Percentiles rank a stretch among this genome's conserved stretches.
phyloP scores from a whole-genome alignment of 441 rosid species.

The Euphorbia neoarborescens region DNA sequence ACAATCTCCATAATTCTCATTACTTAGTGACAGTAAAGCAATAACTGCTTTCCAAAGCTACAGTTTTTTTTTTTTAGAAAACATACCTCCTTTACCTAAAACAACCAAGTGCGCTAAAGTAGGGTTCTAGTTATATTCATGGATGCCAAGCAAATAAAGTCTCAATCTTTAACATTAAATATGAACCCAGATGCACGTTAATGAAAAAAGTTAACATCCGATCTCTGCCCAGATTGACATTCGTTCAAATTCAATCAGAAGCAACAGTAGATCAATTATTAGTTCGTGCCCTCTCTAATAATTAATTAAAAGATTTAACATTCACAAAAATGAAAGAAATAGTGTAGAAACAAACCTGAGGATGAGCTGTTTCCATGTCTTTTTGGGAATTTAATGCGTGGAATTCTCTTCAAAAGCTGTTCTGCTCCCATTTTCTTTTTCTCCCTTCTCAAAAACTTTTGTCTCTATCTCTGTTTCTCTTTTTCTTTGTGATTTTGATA shows the following conservation, averaged over 20 bases:
- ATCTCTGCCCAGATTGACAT: neutral
- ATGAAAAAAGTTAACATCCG: neutral
- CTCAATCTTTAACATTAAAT: neutral
- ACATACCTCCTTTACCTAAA: too few relatives aligned
- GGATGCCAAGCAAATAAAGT: neutral
- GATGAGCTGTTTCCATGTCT: conserved; percentile 34
- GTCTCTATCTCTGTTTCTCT: neutral
- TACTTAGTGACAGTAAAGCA: too few relatives aligned
- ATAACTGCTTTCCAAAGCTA: too few relatives aligned
- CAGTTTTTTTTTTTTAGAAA: too few relatives aligned
- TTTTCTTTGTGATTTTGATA: too few relatives aligned
- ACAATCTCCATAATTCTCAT: too few relatives aligned
- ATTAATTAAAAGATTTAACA: neutral
- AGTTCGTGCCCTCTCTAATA: neutral
- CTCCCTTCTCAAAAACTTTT: conserved; percentile 10
- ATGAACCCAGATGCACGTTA: neutral
- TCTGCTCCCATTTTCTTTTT: conserved; percentile 24
- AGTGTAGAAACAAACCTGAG: conserved; percentile 12
- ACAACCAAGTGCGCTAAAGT: too few relatives aligned
- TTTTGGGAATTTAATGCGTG: conserved; percentile 63
- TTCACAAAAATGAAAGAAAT: neutral
- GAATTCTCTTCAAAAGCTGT: conserved; percentile 50
- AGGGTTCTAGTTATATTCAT: neutral
- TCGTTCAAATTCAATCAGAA: neutral
- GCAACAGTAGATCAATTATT: neutral